Conservation (phyloP, 2,329 filamentous ascomycete species). For the Aspergillus pseudotamarii region DNA sequence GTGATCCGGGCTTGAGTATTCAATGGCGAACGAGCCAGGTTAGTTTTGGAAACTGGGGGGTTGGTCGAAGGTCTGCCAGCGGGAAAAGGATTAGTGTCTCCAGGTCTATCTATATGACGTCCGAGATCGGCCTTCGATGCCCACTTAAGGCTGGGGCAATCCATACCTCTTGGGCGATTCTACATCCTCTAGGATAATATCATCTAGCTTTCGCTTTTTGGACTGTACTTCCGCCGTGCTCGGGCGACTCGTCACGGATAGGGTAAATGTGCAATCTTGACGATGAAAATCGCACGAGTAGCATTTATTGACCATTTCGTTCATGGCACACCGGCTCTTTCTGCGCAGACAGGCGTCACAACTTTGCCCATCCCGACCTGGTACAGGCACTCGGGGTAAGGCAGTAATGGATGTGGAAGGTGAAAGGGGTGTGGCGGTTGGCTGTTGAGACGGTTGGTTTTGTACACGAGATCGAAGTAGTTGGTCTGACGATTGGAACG, state of each 20-base stretch:
- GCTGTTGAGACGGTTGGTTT: conserved; percentile 24
- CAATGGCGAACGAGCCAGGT: conserved; percentile 22
- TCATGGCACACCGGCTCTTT: conserved; percentile 49
- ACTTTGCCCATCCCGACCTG: conserved; percentile 40
- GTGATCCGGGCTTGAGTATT: conserved; percentile 29
- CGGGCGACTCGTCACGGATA: conserved; percentile 25
- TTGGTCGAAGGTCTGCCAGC: conserved; percentile 30
- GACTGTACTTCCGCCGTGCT: conserved; percentile 27
- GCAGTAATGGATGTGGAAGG: conserved; percentile 23
- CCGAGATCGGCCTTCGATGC: conserved; percentile 24
- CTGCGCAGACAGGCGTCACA: conserved; percentile 48
- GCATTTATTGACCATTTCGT: conserved; percentile 47
- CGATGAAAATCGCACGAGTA: conserved; percentile 49
- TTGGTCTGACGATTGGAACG: conserved; percentile 29
- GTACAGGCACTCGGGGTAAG: conserved; percentile 30
- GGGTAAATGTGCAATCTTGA: conserved; percentile 47
- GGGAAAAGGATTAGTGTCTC: conserved; percentile 20
- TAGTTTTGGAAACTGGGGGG: conserved; percentile 22
- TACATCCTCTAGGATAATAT: conserved; percentile 27
- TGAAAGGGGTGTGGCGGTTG: conserved; percentile 22
- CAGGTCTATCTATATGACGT: conserved; percentile 20
- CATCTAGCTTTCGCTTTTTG: conserved; percentile 46
- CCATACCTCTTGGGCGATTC: conserved; percentile 43
- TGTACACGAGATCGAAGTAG: conserved; percentile 29
- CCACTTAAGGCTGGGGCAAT: conserved; percentile 11